Conservation (phyloP, 2,329 filamentous ascomycete species). For the Arthroderma sp. region DNA sequence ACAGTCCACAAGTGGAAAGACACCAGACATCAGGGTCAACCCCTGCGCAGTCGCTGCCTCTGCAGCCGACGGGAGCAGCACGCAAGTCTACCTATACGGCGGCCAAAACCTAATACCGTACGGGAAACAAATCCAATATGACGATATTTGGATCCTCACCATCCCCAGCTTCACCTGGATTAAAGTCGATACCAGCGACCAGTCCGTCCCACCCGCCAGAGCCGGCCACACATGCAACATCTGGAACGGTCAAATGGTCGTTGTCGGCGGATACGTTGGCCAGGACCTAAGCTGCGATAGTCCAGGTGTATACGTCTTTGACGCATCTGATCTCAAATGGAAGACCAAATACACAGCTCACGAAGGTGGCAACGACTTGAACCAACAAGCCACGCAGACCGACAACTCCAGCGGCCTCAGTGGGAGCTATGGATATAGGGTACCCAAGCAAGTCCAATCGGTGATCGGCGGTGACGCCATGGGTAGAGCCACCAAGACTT, state of each 20-base stretch:
- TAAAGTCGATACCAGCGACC: slow-evolving; percentile 41
- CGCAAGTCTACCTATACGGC: slow-evolving; percentile 67
- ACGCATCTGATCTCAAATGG: slow-evolving; percentile 58
- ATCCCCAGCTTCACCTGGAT: slow-evolving; percentile 74
- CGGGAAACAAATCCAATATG: slow-evolving; percentile 46
- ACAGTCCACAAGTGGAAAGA: slow-evolving; percentile 50
- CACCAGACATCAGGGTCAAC: slow-evolving; percentile 48
- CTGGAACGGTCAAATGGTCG: slow-evolving; percentile 70
- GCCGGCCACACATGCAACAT: slow-evolving; percentile 64
- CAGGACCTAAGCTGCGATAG: slow-evolving; percentile 49
- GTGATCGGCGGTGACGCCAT: slow-evolving; percentile 54
- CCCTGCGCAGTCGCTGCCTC: slow-evolving; percentile 62
- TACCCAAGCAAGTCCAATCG: slow-evolving; percentile 50
- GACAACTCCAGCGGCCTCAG: slow-evolving; percentile 44
- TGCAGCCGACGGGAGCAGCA: slow-evolving; percentile 58
- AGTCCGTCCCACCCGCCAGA: slow-evolving; percentile 43
- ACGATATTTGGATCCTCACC: slow-evolving; percentile 67
- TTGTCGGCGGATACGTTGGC: slow-evolving; percentile 58
- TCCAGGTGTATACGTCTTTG: slow-evolving; percentile 63
- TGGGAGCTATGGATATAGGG: slow-evolving; percentile 51
- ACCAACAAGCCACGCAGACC: slow-evolving; percentile 40
- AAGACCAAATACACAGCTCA: slow-evolving; percentile 54
- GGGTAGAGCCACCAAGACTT: slow-evolving; percentile 57
- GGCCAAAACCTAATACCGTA: slow-evolving; percentile 59
- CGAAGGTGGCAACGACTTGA: slow-evolving; percentile 37